These are phyloP conservation scores for Lactarius vividus DNA, from an alignment of 768 basidiomycete genomes.

Conservation along the genomic window DNA sequence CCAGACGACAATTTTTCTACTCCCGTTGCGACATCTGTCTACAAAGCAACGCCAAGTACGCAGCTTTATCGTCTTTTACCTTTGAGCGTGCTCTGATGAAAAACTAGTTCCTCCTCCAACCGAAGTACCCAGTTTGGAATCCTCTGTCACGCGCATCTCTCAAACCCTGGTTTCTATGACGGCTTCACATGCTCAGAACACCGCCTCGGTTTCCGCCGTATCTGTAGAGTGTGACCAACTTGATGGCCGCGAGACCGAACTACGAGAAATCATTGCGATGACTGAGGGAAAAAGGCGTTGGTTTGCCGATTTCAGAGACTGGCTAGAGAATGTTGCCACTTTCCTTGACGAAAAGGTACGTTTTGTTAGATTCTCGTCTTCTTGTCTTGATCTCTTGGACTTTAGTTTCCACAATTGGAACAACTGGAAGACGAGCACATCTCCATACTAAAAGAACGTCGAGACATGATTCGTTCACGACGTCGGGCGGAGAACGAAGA, in stretches of 20 bases:
- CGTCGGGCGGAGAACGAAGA: slow-evolving; percentile 76
- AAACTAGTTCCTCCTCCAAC: slow-evolving; percentile 61
- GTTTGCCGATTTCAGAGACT: slow-evolving; percentile 75
- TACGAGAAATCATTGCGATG: slow-evolving; percentile 68
- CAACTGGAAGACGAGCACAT: slow-evolving; percentile 72
- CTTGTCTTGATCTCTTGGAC: slow-evolving; percentile 19
- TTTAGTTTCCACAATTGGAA: slow-evolving; percentile 74
- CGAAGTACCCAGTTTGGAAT: slow-evolving; percentile 60
- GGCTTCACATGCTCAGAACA: slow-evolving; percentile 64
- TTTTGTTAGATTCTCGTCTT: neutral
- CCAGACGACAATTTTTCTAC: slow-evolving; percentile 39
- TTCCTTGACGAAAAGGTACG: slow-evolving; percentile 86
- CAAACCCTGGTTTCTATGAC: slow-evolving; percentile 58
- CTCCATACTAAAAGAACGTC: slow-evolving; percentile 70
- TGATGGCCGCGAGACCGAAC: slow-evolving; percentile 64
- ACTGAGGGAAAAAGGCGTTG: slow-evolving; percentile 80
- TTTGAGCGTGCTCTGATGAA: slow-evolving; percentile 20
- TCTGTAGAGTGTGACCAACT: slow-evolving; percentile 63
- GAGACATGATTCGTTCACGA: slow-evolving; percentile 64
- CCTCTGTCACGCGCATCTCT: slow-evolving; percentile 59
- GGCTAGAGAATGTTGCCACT: slow-evolving; percentile 78
- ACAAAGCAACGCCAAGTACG: slow-evolving; percentile 72
- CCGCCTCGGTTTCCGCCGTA: slow-evolving; percentile 52
- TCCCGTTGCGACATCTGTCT: slow-evolving; percentile 50
- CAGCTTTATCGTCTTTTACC: slow-evolving; percentile 1